Conservation (phyloP, 2,329 filamentous ascomycete genomes). For the Phialophora tarda region DNA sequence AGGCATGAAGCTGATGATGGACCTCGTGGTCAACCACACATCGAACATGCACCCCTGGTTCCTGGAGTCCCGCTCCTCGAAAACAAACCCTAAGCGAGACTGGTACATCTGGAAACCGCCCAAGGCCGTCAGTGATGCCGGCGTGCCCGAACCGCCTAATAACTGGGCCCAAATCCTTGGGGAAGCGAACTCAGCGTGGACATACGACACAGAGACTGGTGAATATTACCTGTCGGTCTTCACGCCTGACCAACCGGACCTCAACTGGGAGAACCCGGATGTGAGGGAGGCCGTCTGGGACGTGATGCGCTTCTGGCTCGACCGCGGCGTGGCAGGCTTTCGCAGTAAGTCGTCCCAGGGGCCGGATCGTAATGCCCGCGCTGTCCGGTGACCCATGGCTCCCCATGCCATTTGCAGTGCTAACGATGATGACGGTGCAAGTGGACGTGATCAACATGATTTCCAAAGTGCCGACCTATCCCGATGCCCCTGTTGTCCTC, state of each 20-base stretch:
- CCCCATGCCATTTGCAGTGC: not conserved
- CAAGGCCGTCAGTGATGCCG: slow-evolving; percentile 57
- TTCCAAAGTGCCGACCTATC: slow-evolving; percentile 65
- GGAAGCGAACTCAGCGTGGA: slow-evolving; percentile 51
- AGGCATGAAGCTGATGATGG: slow-evolving; percentile 58
- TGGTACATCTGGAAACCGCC: slow-evolving; percentile 69
- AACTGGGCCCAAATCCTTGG: slow-evolving; percentile 65
- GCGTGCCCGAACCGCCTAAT: slow-evolving; percentile 71
- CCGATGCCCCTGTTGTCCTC: slow-evolving; percentile 49
- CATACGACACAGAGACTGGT: slow-evolving; percentile 72
- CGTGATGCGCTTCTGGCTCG: slow-evolving; percentile 79
- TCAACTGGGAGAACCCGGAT: slow-evolving; percentile 80
- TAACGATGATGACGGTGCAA: not conserved
- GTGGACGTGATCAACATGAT: slow-evolving; percentile 74
- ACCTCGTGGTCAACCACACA: slow-evolving; percentile 55
- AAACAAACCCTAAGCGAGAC: slow-evolving; percentile 67
- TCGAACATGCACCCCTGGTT: slow-evolving; percentile 64
- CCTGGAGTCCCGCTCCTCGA: slow-evolving; percentile 66
- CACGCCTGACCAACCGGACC: slow-evolving; percentile 75
- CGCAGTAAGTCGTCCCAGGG: slow-evolving; percentile 44
- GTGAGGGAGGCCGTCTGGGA: slow-evolving; percentile 73
- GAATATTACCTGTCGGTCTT: slow-evolving; percentile 82
- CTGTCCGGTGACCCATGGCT: not conserved
- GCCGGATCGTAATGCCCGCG: not conserved
- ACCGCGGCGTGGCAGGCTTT: slow-evolving; percentile 74